phyloP scores from a whole-genome alignment of 2,329 filamentous ascomycete species.

The Coniochaeta sp. region DNA sequence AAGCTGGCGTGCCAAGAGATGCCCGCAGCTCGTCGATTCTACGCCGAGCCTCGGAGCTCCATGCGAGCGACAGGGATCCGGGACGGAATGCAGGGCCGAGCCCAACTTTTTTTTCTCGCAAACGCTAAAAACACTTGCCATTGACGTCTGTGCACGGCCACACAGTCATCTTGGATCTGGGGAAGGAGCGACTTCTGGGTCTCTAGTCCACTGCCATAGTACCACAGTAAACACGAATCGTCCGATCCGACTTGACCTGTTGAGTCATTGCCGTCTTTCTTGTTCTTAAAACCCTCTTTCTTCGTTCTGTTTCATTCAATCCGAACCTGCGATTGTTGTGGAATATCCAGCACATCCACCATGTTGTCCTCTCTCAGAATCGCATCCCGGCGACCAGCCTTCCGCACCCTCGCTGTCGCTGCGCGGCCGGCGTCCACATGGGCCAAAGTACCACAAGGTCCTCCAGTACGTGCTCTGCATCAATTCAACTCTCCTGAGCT shows the following conservation, averaged over 20 bases:
- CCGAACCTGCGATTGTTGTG: not conserved
- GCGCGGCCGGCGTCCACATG: constrained; percentile 68
- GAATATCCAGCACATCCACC: not conserved
- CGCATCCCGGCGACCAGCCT: constrained; percentile 40
- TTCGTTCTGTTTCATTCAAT: not conserved
- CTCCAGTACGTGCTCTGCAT: constrained; percentile 62
- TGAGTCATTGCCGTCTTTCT: not conserved
- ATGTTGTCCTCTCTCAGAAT: constrained; percentile 53
- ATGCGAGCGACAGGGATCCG: not conserved
- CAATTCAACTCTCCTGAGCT: not conserved
- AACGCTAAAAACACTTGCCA: not conserved
- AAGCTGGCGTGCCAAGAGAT: not conserved
- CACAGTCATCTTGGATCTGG: not conserved
- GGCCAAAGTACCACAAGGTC: constrained; percentile 86
- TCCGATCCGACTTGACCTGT: not conserved
- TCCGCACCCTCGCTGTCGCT: constrained; percentile 32
- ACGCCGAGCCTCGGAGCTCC: not conserved
- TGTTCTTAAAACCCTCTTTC: not conserved
- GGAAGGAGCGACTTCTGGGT: not conserved
- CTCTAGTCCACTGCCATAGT: too few relatives aligned
- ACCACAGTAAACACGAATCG: not conserved
- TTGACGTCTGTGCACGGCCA: not conserved
- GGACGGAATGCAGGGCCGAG: not conserved
- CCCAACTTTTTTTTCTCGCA: not conserved
- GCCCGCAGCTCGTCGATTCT: not conserved